These are phyloP conservation scores for Vinca major DNA, from an alignment of 305 asterid species.

Conservation along the genomic window DNA sequence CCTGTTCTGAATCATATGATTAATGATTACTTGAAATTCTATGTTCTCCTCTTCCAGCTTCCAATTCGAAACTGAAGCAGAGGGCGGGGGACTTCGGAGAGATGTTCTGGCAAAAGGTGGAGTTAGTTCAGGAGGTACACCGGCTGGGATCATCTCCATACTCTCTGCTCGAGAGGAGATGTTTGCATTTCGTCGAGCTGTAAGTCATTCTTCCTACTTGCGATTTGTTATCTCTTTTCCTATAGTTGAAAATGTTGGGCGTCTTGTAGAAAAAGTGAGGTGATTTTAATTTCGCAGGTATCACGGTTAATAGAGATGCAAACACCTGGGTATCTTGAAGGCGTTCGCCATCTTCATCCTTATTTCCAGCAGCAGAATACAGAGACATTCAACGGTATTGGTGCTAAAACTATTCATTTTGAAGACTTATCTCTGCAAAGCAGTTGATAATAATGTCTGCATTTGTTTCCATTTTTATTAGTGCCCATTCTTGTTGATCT, in stretches of 20 bases:
- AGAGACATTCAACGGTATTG: constrained; percentile 11
- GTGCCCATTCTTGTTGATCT: not conserved
- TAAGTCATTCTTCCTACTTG: constrained; percentile 30
- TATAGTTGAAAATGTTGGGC: not conserved
- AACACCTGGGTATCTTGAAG: constrained; percentile 62
- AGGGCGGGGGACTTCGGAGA: constrained; percentile 64
- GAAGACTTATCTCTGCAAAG: not conserved
- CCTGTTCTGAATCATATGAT: too few species aligned
- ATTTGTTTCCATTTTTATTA: constrained; percentile 2
- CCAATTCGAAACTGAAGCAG: constrained; percentile 91
- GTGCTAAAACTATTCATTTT: constrained; percentile 16
- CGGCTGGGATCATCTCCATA: constrained; percentile 62
- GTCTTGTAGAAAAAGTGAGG: constrained; percentile 5
- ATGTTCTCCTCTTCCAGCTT: constrained; percentile 43
- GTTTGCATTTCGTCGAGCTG: constrained; percentile 96
- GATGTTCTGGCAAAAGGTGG: constrained; percentile 79
- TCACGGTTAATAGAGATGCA: constrained; percentile 96
- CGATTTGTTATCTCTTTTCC: constrained; percentile 1
- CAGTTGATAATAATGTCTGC: constrained; percentile 7
- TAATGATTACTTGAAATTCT: too few species aligned
- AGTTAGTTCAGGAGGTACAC: constrained; percentile 60
- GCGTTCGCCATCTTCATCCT: constrained; percentile 56
- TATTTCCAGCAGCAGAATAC: constrained; percentile 42
- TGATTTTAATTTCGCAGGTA: constrained; percentile 36
- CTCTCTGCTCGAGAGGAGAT: constrained; percentile 85